Evolutionary conservation across 2,329 filamentous ascomycete genomes (phyloP).

Genomic region (Lecanicillium sp.): DNA sequence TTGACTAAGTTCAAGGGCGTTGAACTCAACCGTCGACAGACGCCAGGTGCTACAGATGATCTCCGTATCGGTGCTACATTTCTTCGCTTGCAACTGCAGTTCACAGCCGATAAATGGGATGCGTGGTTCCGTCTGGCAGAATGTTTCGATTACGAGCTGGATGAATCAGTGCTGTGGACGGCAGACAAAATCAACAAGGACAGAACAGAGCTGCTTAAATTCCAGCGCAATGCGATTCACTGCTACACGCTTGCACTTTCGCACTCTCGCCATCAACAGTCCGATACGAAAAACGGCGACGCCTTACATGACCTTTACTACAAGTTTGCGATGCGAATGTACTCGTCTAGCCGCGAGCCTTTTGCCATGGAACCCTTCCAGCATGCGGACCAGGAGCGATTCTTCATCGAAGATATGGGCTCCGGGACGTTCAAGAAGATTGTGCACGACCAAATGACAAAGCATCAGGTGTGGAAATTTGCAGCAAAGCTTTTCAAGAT

Average conservation of each 20-base stretch:
- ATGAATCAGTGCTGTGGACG: constrained; percentile 82
- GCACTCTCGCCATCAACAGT: constrained; percentile 42
- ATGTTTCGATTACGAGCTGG: constrained; percentile 80
- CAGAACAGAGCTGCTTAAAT: constrained; percentile 63
- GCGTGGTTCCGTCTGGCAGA: constrained; percentile 86
- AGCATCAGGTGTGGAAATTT: constrained; percentile 58
- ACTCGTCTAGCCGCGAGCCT: constrained; percentile 55
- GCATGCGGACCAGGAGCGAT: constrained; percentile 50
- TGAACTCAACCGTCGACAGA: constrained; percentile 67
- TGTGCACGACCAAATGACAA: constrained; percentile 50
- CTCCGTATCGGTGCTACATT: constrained; percentile 75
- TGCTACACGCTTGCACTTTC: constrained; percentile 62
- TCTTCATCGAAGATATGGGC: constrained; percentile 47
- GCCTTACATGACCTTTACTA: constrained; percentile 53
- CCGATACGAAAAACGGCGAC: constrained; percentile 42
- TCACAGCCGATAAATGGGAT: constrained; percentile 77
- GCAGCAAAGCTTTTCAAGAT: constrained; percentile 50
- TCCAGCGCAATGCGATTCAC: constrained; percentile 77
- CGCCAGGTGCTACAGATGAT: constrained; percentile 74
- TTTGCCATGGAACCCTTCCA: constrained; percentile 58
- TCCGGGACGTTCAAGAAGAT: constrained; percentile 46
- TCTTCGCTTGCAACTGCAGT: constrained; percentile 75
- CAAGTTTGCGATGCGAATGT: constrained; percentile 56
- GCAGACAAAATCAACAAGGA: constrained; percentile 88
- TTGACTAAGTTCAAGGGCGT: constrained; percentile 74